A percentile compares a stretch with the other conserved stretches of the same genome.
Evolutionary conservation across 2,329 filamentous ascomycete genomes (phyloP).

Genomic region (Lasiodiplodia theobromae): DNA sequence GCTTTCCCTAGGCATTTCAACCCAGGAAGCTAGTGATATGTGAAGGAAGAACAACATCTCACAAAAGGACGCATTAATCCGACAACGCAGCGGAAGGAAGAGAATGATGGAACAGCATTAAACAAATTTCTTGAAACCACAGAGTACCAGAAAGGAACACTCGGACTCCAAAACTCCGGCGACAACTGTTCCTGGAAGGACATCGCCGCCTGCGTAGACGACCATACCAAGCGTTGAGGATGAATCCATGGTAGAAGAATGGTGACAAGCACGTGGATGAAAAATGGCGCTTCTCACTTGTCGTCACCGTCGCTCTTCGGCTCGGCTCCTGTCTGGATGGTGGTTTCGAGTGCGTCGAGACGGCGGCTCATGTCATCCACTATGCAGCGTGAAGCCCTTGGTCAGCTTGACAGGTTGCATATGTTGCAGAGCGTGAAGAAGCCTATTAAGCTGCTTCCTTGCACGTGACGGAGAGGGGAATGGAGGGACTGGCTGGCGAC

Average conservation of each 20-base stretch:
- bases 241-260: no score
- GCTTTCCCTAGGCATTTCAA: no score
- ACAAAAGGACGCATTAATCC: no score
- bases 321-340: slow-evolving; percentile 63
- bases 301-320: slow-evolving; percentile 27
- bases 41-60: no score
- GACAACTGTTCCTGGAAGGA: background rate
- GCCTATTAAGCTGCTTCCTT: background rate
- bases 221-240: no score
- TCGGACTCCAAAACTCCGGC: slow-evolving; percentile 6
- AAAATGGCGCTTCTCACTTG: background rate
- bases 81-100: background rate
- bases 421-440: background rate
- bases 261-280: background rate
- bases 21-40: no score
- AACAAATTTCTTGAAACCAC: slow-evolving; percentile 13
- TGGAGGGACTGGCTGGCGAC: no score
- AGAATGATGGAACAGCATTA: background rate
- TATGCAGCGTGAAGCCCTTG: slow-evolving; percentile 46
- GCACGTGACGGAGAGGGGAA: no score
- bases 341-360: slow-evolving; percentile 81
- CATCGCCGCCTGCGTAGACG: no score
- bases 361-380: slow-evolving; percentile 95
- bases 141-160: background rate
- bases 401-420: background rate